Percentiles rank a stretch among this genome's conserved stretches.
These are phyloP conservation scores for Bruguiera gymnorhiza DNA, from an alignment of 345 rosid genomes.

Conservation along the genomic window DNA sequence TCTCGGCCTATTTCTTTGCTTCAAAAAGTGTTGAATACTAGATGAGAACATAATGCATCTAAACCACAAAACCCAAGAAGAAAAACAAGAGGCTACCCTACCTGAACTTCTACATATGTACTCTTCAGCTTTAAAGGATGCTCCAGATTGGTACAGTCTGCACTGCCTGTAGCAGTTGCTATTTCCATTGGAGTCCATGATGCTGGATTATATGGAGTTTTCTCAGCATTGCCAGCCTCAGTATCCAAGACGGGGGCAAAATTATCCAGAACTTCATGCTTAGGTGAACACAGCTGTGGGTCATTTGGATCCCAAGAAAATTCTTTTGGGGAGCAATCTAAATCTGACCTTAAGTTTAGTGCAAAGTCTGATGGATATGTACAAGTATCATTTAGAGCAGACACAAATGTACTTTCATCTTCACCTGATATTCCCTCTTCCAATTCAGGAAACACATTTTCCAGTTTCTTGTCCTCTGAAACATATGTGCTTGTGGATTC, in stretches of 20 bases:
- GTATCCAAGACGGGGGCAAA: constrained; percentile 32
- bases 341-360: constrained; percentile 12
- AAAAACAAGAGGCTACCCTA: constrained; percentile 25
- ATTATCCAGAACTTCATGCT: constrained; percentile 29
- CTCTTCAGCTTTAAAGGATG: constrained; percentile 74
- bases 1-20: too few relatives aligned
- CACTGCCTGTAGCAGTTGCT: constrained; percentile 79
- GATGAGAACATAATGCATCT: not conserved
- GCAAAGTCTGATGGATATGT: constrained; percentile 15
- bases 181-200: constrained; percentile 79
- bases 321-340: constrained; percentile 21
- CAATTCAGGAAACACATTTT: constrained; percentile 33
- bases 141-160: constrained; percentile 48
- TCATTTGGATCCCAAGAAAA: constrained; percentile 17
- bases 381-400: constrained; percentile 41
- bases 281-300: constrained; percentile 11
- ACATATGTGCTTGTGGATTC: constrained; percentile 27
- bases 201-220: constrained; percentile 55
- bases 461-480: constrained; percentile 37
- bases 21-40: not conserved
- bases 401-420: constrained; percentile 47
- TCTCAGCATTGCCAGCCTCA: constrained; percentile 30
- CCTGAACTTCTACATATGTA: constrained; percentile 83
- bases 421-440: constrained; percentile 39
- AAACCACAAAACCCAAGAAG: not conserved